Evolutionary conservation across 2,329 filamentous ascomycete species (phyloP), one percentile per base, ranked within the genome.

Genomic region (Penicillium sp.): DNA sequence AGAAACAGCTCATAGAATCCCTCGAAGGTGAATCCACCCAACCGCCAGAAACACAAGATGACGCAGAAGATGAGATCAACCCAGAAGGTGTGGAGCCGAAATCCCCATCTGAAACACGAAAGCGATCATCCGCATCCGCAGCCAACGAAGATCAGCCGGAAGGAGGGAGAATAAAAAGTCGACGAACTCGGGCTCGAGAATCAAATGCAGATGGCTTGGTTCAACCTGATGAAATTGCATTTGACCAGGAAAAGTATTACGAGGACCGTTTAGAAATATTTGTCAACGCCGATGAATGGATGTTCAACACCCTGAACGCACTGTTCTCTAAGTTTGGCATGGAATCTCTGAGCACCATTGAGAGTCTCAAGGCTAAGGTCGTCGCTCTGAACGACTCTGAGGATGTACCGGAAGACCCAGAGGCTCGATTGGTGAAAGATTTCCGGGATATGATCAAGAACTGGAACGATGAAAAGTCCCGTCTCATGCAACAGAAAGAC

Each of bases 101-200:
- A 48, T 60, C 59, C 44, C 68, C 75, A n/a, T 71, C 65, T 44
- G 64, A 72, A 4, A 73, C 74, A 19, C 78, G 85, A 18, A 88
- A 88, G 68, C 77, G 85, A 52, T 87, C 84, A 2, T 83, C 82
- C 13, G 82, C 85, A 48, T 83, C 81, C 18, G 81, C 83, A 45
- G 83, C 81, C 9, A 75, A 86, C 24, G 79, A 84, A 2, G 85
- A 87, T 48, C 77, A 76, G 11, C 74, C 74, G 11, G 84, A 87
- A 56, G 81, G 81, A 46, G 79, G 80, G 18, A 78, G 85, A 44
- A 73, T 76, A 11, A 84, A 84, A 63, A 87, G 84, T 67, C 84
- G 85, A 63, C 79, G 85, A 31, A 80, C 85, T 16, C 80, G 84
- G 48, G 83, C 83, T 26, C 79, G 85, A 56, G 84, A 86, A 58